A percentile compares a stretch with the other conserved stretches of the same genome.
Conservation (phyloP, 495 filamentous ascomycete species). For the Podospora comata region DNA sequence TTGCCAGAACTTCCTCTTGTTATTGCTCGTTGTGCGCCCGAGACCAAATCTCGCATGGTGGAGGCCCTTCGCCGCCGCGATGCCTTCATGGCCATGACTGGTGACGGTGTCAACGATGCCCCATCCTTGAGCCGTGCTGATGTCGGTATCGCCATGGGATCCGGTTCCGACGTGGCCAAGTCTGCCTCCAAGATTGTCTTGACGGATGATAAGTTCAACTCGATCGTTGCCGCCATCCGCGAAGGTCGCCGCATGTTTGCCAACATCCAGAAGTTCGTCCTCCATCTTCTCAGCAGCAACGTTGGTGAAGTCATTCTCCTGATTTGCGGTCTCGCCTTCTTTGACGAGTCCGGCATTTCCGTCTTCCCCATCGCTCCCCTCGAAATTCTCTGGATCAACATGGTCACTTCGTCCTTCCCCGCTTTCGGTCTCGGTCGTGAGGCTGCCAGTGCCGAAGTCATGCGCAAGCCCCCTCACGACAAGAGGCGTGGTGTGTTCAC, state of each 20-base stretch:
- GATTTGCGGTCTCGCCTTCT: constrained; percentile 69
- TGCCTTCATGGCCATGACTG: constrained; percentile 60
- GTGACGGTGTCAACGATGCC: constrained; percentile 84
- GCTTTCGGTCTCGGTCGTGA: constrained; percentile 74
- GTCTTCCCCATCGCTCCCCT: constrained; percentile 74
- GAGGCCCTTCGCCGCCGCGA: constrained; percentile 62
- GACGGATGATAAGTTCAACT: constrained; percentile 85
- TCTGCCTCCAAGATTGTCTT: constrained; percentile 83
- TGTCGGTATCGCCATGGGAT: constrained; percentile 84
- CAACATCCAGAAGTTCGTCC: constrained; percentile 79
- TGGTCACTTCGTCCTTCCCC: constrained; percentile 71
- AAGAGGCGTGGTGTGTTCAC: constrained; percentile 66
- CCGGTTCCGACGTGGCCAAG: constrained; percentile 87
- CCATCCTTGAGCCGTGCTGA: constrained; percentile 75
- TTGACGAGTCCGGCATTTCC: constrained; percentile 59
- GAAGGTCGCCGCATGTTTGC: constrained; percentile 73
- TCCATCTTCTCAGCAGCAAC: constrained; percentile 70
- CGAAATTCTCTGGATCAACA: constrained; percentile 76
- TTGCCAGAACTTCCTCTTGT: constrained; percentile 60
- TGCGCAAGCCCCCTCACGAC: constrained; percentile 68
- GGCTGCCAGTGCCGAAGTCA: constrained; percentile 61
- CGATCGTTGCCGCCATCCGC: constrained; percentile 69
- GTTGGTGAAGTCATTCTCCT: constrained; percentile 71
- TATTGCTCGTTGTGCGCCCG: constrained; percentile 62
- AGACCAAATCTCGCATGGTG: constrained; percentile 68